A percentile compares a stretch with the other conserved stretches of the same genome.
These are phyloP conservation scores for Russula sp. DNA, from an alignment of 768 basidiomycete genomes.

Conservation along the genomic window DNA sequence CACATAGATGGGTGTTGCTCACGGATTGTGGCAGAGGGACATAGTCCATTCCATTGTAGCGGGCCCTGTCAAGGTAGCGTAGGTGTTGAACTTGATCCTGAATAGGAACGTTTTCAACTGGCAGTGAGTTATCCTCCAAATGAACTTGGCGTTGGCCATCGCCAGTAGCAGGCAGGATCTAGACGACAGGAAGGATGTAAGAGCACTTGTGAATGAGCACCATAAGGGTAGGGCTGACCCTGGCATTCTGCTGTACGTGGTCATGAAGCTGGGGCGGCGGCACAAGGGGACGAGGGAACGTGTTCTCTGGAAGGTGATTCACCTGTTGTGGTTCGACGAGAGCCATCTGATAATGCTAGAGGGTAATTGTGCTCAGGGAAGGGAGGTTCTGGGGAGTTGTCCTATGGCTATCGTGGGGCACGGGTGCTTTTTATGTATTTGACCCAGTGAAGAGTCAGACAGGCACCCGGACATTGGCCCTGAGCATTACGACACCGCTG, in stretches of 20 bases:
- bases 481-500: no score
- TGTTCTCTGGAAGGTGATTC: not conserved
- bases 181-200: not conserved
- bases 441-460: no score
- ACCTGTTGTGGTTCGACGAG: not conserved
- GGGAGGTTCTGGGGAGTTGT: no score
- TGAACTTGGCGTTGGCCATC: not conserved
- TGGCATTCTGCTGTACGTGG: not conserved
- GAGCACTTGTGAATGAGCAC: not conserved
- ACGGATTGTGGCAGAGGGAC: not conserved
- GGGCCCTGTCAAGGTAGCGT: not conserved
- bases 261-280: no score
- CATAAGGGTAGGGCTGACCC: not conserved
- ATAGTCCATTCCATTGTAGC: not conserved
- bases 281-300: not conserved
- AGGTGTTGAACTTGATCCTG: not conserved
- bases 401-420: no score
- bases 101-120: not conserved
- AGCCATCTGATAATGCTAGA: not conserved
- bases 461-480: no score
- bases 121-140: not conserved
- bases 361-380: no score
- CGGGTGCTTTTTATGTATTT: no score
- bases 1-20: not conserved
- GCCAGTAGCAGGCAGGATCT: not conserved